These are phyloP conservation scores for Gliomastix tumulicola DNA, from an alignment of 2,329 filamentous ascomycete species.

Conservation along the genomic window DNA sequence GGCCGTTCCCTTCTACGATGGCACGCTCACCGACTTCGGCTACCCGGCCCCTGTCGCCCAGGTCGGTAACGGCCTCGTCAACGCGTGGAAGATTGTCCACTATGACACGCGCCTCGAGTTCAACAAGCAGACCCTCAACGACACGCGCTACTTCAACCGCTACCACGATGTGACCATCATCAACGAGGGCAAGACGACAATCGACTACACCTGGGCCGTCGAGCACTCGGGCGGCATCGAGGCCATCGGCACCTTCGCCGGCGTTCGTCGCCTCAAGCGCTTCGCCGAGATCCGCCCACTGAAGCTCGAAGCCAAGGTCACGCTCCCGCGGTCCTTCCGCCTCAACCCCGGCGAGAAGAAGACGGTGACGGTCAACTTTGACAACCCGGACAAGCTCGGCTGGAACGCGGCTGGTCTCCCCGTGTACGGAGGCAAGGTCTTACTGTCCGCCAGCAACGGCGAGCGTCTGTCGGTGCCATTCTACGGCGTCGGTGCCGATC, in stretches of 20 bases:
- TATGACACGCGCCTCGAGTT: constrained; percentile 26
- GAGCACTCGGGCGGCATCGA: too few species aligned
- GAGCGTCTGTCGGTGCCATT: constrained; percentile 24
- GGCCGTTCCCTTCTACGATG: constrained; percentile 15
- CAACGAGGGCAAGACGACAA: constrained; percentile 13
- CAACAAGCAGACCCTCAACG: constrained; percentile 33
- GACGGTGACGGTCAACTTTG: constrained; percentile 16
- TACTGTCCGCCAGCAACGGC: constrained; percentile 17
- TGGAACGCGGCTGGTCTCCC: constrained; percentile 20
- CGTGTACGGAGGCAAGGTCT: constrained; percentile 25
- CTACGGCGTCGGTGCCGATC: constrained; percentile 12
- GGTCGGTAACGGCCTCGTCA: constrained; percentile 31
- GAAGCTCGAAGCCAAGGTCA: constrained; percentile 12
- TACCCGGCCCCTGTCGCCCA: constrained; percentile 23
- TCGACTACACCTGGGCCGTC: too few species aligned
- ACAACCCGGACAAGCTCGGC: constrained; percentile 14
- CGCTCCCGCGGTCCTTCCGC: constrained; percentile 10
- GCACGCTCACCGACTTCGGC: constrained; percentile 9
- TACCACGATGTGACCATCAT: constrained; percentile 17
- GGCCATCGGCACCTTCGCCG: too few species aligned
- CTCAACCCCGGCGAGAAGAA: constrained; percentile 16
- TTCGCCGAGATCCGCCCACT: constrained; percentile 3
- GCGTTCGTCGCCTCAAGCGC: too few species aligned
- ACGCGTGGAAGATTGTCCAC: constrained; percentile 31
- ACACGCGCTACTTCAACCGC: constrained; percentile 28